Conservation (phyloP, 2,329 filamentous ascomycete species). For the Aspergillus fumigatiaffinis region DNA sequence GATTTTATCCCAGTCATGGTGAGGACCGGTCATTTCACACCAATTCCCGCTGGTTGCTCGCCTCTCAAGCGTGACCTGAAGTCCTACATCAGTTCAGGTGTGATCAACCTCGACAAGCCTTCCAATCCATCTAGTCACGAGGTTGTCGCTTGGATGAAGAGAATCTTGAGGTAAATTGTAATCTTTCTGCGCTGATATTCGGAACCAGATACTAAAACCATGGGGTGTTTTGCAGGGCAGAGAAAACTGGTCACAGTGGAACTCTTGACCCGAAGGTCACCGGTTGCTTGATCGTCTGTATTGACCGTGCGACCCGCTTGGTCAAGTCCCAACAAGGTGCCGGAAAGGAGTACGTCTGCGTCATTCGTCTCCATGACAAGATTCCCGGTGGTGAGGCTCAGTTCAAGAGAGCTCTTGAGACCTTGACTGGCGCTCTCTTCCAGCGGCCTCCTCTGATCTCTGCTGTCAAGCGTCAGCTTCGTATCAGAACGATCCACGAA, state of each 20-base stretch:
- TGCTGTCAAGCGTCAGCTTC: conserved; percentile 96
- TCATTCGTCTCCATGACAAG: conserved; percentile 93
- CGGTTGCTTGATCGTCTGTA: conserved; percentile 88
- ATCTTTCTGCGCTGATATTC: neutral
- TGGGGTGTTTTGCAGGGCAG: conserved; percentile 55
- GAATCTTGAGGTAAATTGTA: conserved; percentile 72
- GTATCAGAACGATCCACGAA: conserved; percentile 97
- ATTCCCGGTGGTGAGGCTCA: conserved; percentile 89
- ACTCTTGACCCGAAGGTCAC: conserved; percentile 98
- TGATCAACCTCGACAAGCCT: conserved; percentile 97
- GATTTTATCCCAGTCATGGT: conserved; percentile 64
- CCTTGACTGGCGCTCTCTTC: conserved; percentile 93
- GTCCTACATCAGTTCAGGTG: conserved; percentile 93
- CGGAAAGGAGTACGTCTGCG: conserved; percentile 97
- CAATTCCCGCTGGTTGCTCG: conserved; percentile 87
- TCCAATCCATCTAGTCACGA: conserved; percentile 98
- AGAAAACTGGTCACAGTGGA: conserved; percentile 97
- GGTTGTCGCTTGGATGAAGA: conserved; percentile 98
- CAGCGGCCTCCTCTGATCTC: conserved; percentile 96
- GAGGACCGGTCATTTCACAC: conserved; percentile 93
- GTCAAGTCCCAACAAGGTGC: conserved; percentile 99
- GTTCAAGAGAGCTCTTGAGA: conserved; percentile 90
- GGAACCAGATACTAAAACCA: conserved; percentile 15
- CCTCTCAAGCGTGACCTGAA: conserved; percentile 93
- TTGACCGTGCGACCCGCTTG: conserved; percentile 93